Evolutionary conservation across 768 basidiomycete species (phyloP).

Genomic region (Naganishia randhawae): DNA sequence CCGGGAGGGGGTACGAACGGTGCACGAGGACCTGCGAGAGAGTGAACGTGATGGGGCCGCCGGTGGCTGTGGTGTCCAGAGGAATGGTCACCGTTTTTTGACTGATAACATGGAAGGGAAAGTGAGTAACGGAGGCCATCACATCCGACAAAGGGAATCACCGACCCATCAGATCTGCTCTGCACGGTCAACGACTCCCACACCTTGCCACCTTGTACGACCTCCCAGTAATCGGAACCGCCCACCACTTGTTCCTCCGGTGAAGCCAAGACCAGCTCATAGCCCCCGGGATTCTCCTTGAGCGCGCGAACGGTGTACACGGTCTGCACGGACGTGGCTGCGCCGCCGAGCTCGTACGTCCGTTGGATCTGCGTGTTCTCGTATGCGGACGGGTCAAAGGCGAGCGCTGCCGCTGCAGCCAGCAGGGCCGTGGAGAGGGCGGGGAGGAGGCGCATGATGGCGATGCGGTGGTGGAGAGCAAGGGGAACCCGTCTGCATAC

Average conservation of each 20-base stretch:
- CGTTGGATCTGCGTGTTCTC: conserved; percentile 72
- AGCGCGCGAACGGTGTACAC: conserved; percentile 78
- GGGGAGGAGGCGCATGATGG: conserved; percentile 16
- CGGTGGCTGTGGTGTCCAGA: not conserved
- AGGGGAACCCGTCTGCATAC: too few species aligned
- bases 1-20: conserved; percentile 71
- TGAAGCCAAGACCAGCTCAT: conserved; percentile 41
- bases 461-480: not conserved
- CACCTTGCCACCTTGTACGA: conserved; percentile 42
- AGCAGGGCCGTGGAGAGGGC: conserved; percentile 25
- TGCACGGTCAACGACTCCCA: conserved; percentile 24
- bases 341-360: conserved; percentile 81
- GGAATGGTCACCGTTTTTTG: conserved; percentile 32
- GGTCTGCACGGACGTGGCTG: conserved; percentile 81
- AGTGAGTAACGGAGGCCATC: not conserved
- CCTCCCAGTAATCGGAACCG: conserved; percentile 47
- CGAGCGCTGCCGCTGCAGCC: conserved; percentile 8
- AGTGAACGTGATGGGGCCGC: conserved; percentile 64
- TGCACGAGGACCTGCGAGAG: conserved; percentile 76
- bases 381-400: conserved; percentile 36
- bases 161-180: conserved; percentile 25
- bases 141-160: not conserved
- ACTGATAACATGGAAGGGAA: conserved; percentile 29
- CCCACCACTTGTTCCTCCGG: conserved; percentile 32
- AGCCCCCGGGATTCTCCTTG: conserved; percentile 57